phyloP scores from a whole-genome alignment of 2,329 filamentous ascomycete genomes.

The Aureobasidium subglaciale region DNA sequence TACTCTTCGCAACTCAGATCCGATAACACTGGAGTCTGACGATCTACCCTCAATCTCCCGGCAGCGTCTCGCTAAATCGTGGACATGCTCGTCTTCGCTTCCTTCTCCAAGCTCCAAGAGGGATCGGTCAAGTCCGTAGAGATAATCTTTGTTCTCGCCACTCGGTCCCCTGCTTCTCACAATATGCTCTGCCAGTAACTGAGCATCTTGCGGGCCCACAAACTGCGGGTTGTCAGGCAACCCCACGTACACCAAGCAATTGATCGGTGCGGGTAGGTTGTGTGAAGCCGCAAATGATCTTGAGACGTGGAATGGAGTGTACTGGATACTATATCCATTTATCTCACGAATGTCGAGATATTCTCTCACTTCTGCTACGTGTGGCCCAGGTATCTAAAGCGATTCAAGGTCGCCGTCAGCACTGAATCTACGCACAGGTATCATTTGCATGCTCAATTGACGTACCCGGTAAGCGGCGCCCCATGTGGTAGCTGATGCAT shows the following conservation, averaged over 20 bases:
- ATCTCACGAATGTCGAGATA: conserved; percentile 97
- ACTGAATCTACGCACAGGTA: too few species aligned
- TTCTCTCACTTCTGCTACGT: conserved; percentile 72
- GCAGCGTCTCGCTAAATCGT: conserved; percentile 69
- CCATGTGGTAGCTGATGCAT: conserved; percentile 66
- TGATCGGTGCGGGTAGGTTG: conserved; percentile 31
- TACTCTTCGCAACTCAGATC: conserved; percentile 37
- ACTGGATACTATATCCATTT: conserved; percentile 92
- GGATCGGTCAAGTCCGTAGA: conserved; percentile 71
- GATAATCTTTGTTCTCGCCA: conserved; percentile 83
- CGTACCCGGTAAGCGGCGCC: conserved; percentile 65
- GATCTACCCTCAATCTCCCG: conserved; percentile 50
- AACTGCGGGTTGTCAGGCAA: conserved; percentile 92
- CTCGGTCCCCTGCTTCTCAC: conserved; percentile 69
- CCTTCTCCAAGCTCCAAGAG: conserved; percentile 65
- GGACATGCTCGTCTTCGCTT: conserved; percentile 76
- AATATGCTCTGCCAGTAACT: conserved; percentile 74
- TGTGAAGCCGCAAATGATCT: conserved; percentile 38
- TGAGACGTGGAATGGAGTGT: conserved; percentile 71
- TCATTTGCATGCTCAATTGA: too few species aligned
- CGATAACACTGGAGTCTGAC: conserved; percentile 15
- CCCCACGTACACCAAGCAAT: conserved; percentile 83
- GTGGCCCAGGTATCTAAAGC: conserved; percentile 59
- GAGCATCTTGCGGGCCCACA: conserved; percentile 71
- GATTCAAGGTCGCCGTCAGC: conserved; percentile 17